Evolutionary conservation across 805 yeast genomes (phyloP), one percentile per base, ranked within the genome.

Genomic region (Hagleromyces aurorensis): DNA sequence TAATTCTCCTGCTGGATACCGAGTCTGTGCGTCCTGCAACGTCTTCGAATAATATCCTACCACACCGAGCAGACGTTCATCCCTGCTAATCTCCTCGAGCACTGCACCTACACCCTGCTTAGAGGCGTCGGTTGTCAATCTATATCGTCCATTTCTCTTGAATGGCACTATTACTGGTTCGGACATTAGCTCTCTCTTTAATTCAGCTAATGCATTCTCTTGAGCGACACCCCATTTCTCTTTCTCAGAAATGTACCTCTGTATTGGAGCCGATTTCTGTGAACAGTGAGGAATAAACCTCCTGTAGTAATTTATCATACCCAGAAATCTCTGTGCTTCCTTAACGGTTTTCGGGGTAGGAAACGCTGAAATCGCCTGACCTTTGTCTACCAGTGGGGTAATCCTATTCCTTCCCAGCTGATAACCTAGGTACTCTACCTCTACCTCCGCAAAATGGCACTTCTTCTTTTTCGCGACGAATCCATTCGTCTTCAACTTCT

Each of bases 261-360:
- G 28, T 3, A 43, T 30, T 4, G 42, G 46, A 9, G 20, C 10
- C 1, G 41, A 26, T 7, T 32, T 23, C 7, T 17, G 17, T 2
- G 38, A 31, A 21, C 44, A 43, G n/a, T 26, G 11, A 3, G 33
- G 33, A 16, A 44, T 41, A 25, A 42, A 44, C 4, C 28, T 23
- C 16, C 41, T 25, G 18, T 40, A 42, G 23, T 36, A 44, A 21
- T 38, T 38, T 10, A 38, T 28, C 33, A 40, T 26, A 6, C 39
- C 44, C 19, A 37, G 18, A 11, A 44, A 40, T 4, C 43, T 27
- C 22, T 44, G 46, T n/a, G 38, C 41, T 8, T 33, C 25, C 13
- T 36, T 37, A 4, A 37, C 23, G 10, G 36, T 29, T 13, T 24
- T 32, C 4, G 41, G 39, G 3, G 21, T 16, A 4, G 38, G 37